Evolutionary conservation across 1,284 basidiomycete genomes (phyloP), one percentile per base, ranked within the genome.

Genomic region (Puccinia hordei): DNA sequence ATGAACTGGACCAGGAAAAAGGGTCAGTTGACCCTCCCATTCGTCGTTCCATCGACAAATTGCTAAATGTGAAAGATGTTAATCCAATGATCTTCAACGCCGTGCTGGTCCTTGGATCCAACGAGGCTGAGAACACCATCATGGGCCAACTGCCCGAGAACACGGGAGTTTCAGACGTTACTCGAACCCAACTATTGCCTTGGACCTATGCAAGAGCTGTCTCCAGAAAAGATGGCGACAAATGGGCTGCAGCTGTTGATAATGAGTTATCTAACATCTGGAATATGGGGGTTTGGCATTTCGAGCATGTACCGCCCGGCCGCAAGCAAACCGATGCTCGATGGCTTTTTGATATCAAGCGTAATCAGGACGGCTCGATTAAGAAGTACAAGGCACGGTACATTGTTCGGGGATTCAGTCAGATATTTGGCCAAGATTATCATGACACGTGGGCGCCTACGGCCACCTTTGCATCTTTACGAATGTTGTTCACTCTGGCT

Each of bases 371-470:
- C 38, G 76, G 76, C 6, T 30, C 19, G 1, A 71, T 78, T 12
- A 57, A 49, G 22, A 57, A 71, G 19, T 69, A 71, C 19, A 74
- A 74, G n/a, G 55, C 57, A 10, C 57, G 57, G 1, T 74, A 74
- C 38, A 63, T 74, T 33, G 53, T 38, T 2, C 53, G 44, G 6
- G 73, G 73, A 0, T 44, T 44, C 24, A 46, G 53, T 15, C 57
- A 74, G 24, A 41, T 74, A 5, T 61, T 55, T 35, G 73, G 73
- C 9, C 35, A 74, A 24, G 73, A 74, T 30, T 74, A 61, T 24
- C 27, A 44, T n/a, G 55, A 59, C n/a, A 73, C 72, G 1, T 73
- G 51, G 30, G 53, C 72, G 8, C 76, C 76, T 2, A 78, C 65
- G 44, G 49, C 44, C 2, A 51, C 68, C 4, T 80, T 80, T 41